These are phyloP conservation scores for Prototheca stagnorum DNA, from an alignment of 163 green algal genomes.

Conservation along the genomic window DNA sequence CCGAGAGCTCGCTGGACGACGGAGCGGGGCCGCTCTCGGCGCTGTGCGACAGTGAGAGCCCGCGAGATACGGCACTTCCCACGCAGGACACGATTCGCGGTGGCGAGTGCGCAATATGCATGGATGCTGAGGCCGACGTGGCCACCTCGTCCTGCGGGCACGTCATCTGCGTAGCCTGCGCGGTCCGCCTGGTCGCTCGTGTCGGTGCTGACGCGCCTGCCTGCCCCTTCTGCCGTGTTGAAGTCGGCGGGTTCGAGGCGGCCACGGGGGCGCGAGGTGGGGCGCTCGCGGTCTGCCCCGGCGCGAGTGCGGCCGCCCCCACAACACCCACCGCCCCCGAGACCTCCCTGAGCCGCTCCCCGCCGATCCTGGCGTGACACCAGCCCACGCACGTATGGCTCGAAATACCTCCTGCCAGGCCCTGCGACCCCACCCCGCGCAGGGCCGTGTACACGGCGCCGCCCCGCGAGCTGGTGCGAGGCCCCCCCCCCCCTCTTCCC, in stretches of 20 bases:
- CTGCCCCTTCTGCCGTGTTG: neutral
- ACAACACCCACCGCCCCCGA: neutral
- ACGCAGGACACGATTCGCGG: neutral
- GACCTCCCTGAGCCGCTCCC: too few species aligned
- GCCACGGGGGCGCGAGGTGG: neutral
- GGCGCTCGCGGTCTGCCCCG: neutral
- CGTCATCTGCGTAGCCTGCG: constrained; percentile 1
- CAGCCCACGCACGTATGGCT: too few species aligned
- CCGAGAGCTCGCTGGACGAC: too few species aligned
- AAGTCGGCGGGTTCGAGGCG: neutral
- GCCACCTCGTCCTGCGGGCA: neutral
- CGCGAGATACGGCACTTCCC: neutral
- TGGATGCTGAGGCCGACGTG: neutral
- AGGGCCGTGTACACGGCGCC: too few species aligned
- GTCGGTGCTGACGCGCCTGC: neutral
- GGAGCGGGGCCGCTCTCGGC: too few species aligned
- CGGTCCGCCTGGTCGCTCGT: neutral
- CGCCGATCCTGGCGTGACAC: too few species aligned
- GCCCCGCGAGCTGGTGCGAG: too few species aligned
- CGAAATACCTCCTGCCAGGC: too few species aligned
- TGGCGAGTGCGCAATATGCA: constrained; percentile 2
- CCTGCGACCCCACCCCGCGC: too few species aligned
- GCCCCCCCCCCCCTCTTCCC: too few species aligned
- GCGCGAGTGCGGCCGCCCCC: too few species aligned
- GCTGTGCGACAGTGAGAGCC: too few species aligned